Conservation (phyloP, 1,139 yeast genomes). For the Suhomyces terraborum region DNA sequence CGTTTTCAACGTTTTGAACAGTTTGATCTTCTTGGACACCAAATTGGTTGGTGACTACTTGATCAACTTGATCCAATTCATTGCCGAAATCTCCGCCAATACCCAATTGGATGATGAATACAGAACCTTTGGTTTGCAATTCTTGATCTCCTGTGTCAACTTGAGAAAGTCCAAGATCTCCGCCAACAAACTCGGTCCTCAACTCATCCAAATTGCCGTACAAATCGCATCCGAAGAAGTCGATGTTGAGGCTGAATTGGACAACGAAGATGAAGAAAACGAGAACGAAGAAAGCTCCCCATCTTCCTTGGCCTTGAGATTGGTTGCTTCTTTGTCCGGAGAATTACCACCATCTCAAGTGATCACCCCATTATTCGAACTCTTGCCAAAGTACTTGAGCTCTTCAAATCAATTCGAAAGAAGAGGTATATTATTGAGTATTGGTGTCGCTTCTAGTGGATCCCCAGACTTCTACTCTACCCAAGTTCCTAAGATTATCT, state of each 20-base stretch:
- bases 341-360: conserved; percentile 94
- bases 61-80: conserved; percentile 66
- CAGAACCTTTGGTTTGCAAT: conserved; percentile 82
- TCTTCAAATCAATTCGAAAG: conserved; percentile 75
- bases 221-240: conserved; percentile 79
- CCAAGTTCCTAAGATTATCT: conserved; percentile 72
- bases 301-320: conserved; percentile 73
- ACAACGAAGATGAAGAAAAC: conserved; percentile 82
- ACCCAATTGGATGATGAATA: conserved; percentile 72
- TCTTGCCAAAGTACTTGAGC: conserved; percentile 59
- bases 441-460: conserved; percentile 86
- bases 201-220: conserved; percentile 71
- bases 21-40: conserved; percentile 73
- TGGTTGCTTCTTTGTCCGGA: conserved; percentile 74
- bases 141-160: conserved; percentile 74
- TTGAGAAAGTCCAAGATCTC: conserved; percentile 64
- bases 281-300: conserved; percentile 92
- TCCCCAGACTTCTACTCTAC: conserved; percentile 89
- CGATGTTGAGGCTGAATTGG: conserved; percentile 70
- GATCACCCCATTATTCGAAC: conserved; percentile 73
- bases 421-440: conserved; percentile 82
- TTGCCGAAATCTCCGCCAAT: conserved; percentile 75
- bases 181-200: conserved; percentile 75
- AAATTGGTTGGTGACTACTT: conserved; percentile 79
- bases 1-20: conserved; percentile 84